These are phyloP conservation scores for Phoenix dactylifera DNA, from an alignment of 176 grass and related monocot species.

Conservation along the genomic window DNA sequence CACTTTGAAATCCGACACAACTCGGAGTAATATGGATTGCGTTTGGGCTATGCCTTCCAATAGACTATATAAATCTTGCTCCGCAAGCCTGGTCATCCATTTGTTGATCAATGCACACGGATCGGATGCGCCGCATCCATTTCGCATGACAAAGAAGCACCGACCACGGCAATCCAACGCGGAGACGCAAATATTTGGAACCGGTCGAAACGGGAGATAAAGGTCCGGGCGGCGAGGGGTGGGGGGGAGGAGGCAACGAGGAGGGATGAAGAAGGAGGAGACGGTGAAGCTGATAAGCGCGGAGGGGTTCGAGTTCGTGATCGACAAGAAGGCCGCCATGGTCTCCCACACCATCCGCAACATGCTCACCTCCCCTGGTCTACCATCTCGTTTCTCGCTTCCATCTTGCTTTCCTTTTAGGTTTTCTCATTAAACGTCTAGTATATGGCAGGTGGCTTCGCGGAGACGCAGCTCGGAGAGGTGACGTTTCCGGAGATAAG, in stretches of 20 bases:
- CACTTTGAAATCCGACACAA: no score
- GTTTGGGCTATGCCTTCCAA: no score
- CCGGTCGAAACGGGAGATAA: no score
- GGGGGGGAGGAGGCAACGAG: slow-evolving; percentile 3
- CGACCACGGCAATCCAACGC: no score
- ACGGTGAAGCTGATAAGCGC: slow-evolving; percentile 93
- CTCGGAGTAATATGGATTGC: no score
- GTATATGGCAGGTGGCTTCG: slow-evolving; percentile 34
- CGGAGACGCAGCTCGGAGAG: slow-evolving; percentile 64
- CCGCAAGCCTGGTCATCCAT: no score
- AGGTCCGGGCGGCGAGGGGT: not conserved
- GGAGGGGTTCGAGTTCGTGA: slow-evolving; percentile 91
- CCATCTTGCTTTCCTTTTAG: not conserved
- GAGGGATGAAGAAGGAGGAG: slow-evolving; percentile 30
- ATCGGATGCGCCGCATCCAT: no score
- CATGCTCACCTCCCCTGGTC: slow-evolving; percentile 96
- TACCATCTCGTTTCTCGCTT: not conserved
- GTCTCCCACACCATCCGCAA: slow-evolving; percentile 83
- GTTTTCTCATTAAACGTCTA: not conserved
- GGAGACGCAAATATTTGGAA: no score
- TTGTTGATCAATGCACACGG: no score
- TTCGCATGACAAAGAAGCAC: no score
- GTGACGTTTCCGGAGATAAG: slow-evolving; percentile 89
- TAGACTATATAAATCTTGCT: no score
- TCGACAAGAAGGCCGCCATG: slow-evolving; percentile 90